phyloP scores from a whole-genome alignment of 2,329 filamentous ascomycete genomes.

The Calcarisporium arbuscula region DNA sequence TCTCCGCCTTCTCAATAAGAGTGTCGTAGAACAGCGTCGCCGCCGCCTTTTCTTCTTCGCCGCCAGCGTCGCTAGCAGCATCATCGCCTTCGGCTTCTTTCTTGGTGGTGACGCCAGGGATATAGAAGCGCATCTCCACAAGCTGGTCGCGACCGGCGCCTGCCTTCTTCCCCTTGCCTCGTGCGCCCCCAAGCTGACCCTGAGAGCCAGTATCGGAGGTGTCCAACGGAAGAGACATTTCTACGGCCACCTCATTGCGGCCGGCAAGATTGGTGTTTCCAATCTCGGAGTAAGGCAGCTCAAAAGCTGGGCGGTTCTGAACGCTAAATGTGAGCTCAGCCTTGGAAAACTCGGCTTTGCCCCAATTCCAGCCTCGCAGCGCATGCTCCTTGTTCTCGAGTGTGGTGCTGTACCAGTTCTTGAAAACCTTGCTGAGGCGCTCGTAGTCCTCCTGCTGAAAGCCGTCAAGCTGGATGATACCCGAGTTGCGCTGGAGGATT shows the following conservation, averaged over 20 bases:
- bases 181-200: constrained; percentile 65
- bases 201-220: constrained; percentile 67
- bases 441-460: constrained; percentile 95
- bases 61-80: constrained; percentile 51
- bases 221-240: constrained; percentile 74
- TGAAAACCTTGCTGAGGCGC: constrained; percentile 85
- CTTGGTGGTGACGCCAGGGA: constrained; percentile 81
- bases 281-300: constrained; percentile 94
- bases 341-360: constrained; percentile 94
- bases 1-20: constrained; percentile 96
- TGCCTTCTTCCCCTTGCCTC: constrained; percentile 77
- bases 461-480: constrained; percentile 88
- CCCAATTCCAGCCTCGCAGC: constrained; percentile 97
- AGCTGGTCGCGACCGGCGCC: constrained; percentile 86
- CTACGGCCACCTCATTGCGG: constrained; percentile 94
- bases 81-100: constrained; percentile 64
- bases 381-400: constrained; percentile 92
- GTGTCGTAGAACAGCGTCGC: constrained; percentile 98
- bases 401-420: constrained; percentile 94
- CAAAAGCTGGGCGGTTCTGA: constrained; percentile 92
- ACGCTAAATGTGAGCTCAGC: constrained; percentile 95
- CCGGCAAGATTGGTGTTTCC: constrained; percentile 96
- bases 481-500: constrained; percentile 76
- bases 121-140: constrained; percentile 98
- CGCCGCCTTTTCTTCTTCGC: constrained; percentile 78